phyloP scores from a whole-genome alignment of 2,329 filamentous ascomycete genomes.

The Cladosporium sp. region DNA sequence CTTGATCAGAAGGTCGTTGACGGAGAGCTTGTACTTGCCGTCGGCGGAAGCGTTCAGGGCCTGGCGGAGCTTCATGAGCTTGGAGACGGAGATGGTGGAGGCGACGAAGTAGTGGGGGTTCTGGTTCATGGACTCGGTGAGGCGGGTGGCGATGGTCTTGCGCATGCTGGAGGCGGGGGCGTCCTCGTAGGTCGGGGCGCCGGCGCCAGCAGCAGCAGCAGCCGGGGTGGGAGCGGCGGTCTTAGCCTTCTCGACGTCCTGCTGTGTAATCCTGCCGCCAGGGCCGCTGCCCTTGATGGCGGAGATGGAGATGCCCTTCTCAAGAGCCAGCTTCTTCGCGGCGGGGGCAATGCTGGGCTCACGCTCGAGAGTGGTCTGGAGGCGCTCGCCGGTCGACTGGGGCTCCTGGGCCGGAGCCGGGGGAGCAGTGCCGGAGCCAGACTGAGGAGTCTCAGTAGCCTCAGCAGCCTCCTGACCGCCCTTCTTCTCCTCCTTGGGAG shows the following conservation, averaged over 20 bases:
- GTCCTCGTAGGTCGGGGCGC: constrained; percentile 69
- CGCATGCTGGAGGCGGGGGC: constrained; percentile 85
- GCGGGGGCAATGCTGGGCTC: constrained; percentile 66
- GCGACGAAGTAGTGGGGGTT: constrained; percentile 99
- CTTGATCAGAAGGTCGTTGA: constrained; percentile 99
- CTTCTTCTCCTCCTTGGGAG: constrained; percentile 58
- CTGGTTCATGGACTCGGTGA: constrained; percentile 80
- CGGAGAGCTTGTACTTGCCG: constrained; percentile 97
- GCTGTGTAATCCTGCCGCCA: constrained; percentile 80
- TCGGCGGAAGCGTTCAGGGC: constrained; percentile 83
- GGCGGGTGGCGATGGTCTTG: constrained; percentile 91
- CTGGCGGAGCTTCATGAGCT: constrained; percentile 92
- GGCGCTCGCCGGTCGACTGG: constrained; percentile 64
- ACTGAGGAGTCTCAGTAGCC: constrained; percentile 54
- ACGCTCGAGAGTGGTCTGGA: constrained; percentile 80
- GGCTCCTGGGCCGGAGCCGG: constrained; percentile 57
- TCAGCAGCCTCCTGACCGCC: constrained; percentile 53
- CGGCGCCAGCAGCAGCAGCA: constrained; percentile 45
- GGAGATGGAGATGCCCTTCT: constrained; percentile 73
- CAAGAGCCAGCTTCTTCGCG: constrained; percentile 74
- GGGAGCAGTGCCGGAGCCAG: constrained; percentile 54
- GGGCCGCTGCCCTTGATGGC: constrained; percentile 81
- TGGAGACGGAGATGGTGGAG: constrained; percentile 81
- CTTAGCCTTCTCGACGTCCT: constrained; percentile 84
- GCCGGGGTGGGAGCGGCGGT: constrained; percentile 42